Conservation (phyloP, 2,329 filamentous ascomycete genomes). For the Cercospora zeae-maydis region DNA sequence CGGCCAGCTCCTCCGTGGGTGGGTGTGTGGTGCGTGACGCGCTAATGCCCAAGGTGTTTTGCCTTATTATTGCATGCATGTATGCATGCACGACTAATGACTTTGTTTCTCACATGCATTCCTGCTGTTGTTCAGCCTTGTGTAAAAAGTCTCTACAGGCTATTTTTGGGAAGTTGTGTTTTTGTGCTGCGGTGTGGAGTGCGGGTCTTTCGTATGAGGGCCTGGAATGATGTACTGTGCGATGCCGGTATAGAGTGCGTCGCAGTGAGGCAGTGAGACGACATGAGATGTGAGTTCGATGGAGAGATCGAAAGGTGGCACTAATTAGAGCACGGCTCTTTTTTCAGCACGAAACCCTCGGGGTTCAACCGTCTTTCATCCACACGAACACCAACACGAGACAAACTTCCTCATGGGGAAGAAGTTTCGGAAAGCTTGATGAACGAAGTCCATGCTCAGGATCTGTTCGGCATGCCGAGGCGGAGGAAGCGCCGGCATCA, state of each 20-base stretch:
- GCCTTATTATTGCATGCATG: background rate
- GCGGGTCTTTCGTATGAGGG: too few species aligned
- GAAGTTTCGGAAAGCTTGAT: background rate
- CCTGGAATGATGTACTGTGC: too few species aligned
- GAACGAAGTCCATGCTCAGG: background rate
- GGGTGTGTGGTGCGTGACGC: background rate
- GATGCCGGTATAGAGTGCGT: too few species aligned
- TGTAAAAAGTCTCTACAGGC: too few species aligned
- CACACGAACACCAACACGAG: background rate
- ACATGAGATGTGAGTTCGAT: background rate
- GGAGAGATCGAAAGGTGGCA: too few species aligned
- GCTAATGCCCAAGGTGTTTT: background rate
- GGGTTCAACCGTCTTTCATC: background rate
- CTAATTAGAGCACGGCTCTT: background rate
- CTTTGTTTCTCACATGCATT: too few species aligned
- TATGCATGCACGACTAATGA: too few species aligned
- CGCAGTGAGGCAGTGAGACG: background rate
- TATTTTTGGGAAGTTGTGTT: too few species aligned
- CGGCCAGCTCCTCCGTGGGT: too few species aligned
- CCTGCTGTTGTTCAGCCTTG: too few species aligned
- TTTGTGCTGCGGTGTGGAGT: too few species aligned
- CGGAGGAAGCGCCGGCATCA: slow-evolving; percentile 1
- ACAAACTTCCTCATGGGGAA: background rate
- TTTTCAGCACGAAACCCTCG: background rate
- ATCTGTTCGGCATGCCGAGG: slow-evolving; percentile 8